These are phyloP conservation scores for Plenodomus lindquistii DNA, from an alignment of 2,329 filamentous ascomycete species.

Conservation along the genomic window DNA sequence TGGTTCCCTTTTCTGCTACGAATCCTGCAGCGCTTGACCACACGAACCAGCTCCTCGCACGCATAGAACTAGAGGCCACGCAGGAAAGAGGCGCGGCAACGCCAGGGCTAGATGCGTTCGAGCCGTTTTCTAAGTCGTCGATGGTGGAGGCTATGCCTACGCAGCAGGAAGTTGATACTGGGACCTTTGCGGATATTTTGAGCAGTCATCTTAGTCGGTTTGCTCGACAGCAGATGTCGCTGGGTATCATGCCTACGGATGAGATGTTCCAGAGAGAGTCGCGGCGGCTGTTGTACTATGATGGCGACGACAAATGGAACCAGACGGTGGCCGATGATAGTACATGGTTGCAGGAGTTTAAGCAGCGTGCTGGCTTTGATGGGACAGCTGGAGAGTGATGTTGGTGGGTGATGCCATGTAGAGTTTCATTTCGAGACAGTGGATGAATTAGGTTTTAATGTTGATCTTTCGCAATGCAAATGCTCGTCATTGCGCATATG, in stretches of 20 bases:
- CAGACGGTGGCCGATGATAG: conserved; percentile 20
- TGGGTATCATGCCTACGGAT: conserved; percentile 49
- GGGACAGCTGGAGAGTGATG: background rate
- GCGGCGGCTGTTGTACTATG: conserved; percentile 49
- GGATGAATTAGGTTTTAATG: too few species aligned
- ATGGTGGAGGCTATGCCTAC: conserved; percentile 5
- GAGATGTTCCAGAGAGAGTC: conserved; percentile 54
- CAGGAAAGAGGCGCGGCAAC: background rate
- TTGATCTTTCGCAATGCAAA: too few species aligned
- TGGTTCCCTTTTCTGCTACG: conserved; percentile 50
- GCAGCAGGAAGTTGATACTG: conserved; percentile 21
- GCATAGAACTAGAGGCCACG: conserved; percentile 7
- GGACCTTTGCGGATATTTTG: conserved; percentile 49
- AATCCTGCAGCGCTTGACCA: conserved; percentile 25
- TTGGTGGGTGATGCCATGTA: too few species aligned
- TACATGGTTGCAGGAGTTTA: conserved; percentile 1
- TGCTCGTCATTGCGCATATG: too few species aligned
- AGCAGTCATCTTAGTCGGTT: conserved; percentile 48
- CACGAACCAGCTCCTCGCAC: conserved; percentile 21
- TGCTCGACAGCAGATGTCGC: conserved; percentile 42
- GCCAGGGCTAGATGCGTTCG: background rate
- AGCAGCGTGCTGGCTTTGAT: background rate
- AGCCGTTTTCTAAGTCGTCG: background rate
- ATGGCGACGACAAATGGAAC: conserved; percentile 52
- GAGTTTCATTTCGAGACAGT: too few species aligned